Conservation (phyloP, 2,329 filamentous ascomycete species). For the Paecilomyces formosus region DNA sequence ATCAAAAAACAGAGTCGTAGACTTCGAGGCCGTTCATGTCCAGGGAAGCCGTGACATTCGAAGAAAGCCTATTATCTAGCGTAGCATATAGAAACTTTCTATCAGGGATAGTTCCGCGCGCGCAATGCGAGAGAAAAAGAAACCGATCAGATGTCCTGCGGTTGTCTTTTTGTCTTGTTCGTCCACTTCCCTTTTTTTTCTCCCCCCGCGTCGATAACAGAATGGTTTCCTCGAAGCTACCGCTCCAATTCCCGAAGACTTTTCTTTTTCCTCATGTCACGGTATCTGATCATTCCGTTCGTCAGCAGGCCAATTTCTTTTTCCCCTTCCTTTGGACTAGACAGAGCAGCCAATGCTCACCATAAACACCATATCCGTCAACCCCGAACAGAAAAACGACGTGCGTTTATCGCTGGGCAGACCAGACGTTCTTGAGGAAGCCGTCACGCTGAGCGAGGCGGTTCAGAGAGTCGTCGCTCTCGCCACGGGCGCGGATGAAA, state of each 20-base stretch:
- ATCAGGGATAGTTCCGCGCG: not conserved
- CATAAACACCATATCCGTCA: slow-evolving; percentile 11
- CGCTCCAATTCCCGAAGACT: not conserved
- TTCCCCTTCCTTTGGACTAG: not conserved
- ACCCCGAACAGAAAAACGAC: slow-evolving; percentile 3
- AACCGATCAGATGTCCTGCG: not conserved
- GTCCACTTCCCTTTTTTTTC: slow-evolving; percentile 5
- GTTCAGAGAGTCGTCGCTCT: slow-evolving; percentile 96
- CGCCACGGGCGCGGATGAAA: slow-evolving; percentile 95
- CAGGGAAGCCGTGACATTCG: not conserved
- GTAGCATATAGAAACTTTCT: not conserved
- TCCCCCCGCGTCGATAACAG: not conserved
- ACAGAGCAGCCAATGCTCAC: not conserved
- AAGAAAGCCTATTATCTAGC: not conserved
- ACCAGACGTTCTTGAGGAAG: slow-evolving; percentile 96
- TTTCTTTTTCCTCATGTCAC: not conserved
- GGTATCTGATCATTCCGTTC: slow-evolving; percentile 8
- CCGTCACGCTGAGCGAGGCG: slow-evolving; percentile 91
- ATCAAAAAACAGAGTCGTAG: slow-evolving; percentile 2
- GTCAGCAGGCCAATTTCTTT: not conserved
- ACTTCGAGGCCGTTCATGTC: slow-evolving; percentile 3
- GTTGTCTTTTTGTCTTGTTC: not conserved
- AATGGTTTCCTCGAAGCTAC: not conserved
- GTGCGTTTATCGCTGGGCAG: slow-evolving; percentile 50
- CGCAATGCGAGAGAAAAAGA: not conserved